Evolutionary conservation across 192 early-diverging fungal species (phyloP), one percentile per base, ranked within the genome.

Genomic region (Coemansia sp.): DNA sequence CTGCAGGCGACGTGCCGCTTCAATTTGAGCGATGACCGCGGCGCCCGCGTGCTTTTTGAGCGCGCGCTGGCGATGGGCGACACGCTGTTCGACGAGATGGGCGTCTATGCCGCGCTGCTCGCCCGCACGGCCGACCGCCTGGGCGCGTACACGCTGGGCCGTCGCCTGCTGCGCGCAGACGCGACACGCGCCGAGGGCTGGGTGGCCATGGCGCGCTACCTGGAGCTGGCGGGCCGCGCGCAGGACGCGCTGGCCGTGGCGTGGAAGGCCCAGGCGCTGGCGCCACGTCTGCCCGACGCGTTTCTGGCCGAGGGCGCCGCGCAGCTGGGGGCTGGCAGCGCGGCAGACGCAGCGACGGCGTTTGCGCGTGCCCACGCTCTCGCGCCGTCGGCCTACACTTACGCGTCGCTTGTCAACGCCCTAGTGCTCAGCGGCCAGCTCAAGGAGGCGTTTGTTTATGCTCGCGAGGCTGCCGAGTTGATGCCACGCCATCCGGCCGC

Each of bases 171-270:
- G 15, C 49, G 56, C 23, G 35, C 50, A 2, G 74, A 77, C 42
- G 56, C 70, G 47, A 18, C 45, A 25, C 42, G 63, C 0, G 51
- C 77, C 6, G 70, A 72, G 32, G 70, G 65, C 0, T 79, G 77
- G 77, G 50, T 70, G 5, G 62, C 64, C 41, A 74, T 74, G 68
- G 77, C 77, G 21, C 62, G 66, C 22, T 74, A 65, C 29, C 61
- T 73, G 38, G 27, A 52, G 36, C 15, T 53, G 33, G 30, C 33
- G 0, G 65, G 62, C 1, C 62, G 74, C 17, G 55, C 57, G 32
- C 58, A 74, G 38, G 70, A 73, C 33, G 66, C 70, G 2, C 57
- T 79, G 60, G 63, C 70, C 0, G 57, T 79, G 3, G 63, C 58
- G 27, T 68, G 65, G 66, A 73, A 74, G 33, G 77, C 77, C 6